Percentiles rank a stretch among this genome's conserved stretches.
Evolutionary conservation across 306 rosid species (phyloP).

Genomic region (Lathyrus aphaca): DNA sequence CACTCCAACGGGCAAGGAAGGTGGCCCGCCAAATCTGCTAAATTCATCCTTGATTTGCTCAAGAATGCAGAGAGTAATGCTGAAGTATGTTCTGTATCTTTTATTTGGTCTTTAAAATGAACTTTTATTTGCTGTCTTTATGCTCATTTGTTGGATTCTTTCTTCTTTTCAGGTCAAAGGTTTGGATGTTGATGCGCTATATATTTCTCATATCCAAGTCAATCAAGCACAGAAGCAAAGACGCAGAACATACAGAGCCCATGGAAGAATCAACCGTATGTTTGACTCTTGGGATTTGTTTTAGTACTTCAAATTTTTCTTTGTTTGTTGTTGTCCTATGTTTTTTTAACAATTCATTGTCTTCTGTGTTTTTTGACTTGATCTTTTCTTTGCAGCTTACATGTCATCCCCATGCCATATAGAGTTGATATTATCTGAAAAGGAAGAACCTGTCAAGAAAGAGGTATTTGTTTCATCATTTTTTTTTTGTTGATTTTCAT

Average conservation of each 20-base stretch:
- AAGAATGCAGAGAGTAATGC: slow-evolving; percentile 99
- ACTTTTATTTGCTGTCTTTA: neutral
- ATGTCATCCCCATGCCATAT: slow-evolving; percentile 98
- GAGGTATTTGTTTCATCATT: slow-evolving; percentile 59
- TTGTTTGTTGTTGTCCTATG: slow-evolving; percentile 6
- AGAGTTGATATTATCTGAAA: slow-evolving; percentile 78
- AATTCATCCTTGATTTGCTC: slow-evolving; percentile 75
- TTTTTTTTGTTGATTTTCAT: neutral
- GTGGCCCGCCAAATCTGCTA: slow-evolving; percentile 94
- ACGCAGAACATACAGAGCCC: slow-evolving; percentile 92
- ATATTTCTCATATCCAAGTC: slow-evolving; percentile 79
- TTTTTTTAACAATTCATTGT: too few species aligned
- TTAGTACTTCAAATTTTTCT: neutral
- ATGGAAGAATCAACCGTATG: slow-evolving; percentile 94
- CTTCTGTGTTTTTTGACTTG: neutral
- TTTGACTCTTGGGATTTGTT: neutral
- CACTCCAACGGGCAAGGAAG: slow-evolving; percentile 97
- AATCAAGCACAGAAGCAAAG: slow-evolving; percentile 94
- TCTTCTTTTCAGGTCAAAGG: slow-evolving; percentile 69
- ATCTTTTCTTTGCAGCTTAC: slow-evolving; percentile 57
- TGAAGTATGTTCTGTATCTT: slow-evolving; percentile 49
- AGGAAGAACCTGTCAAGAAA: slow-evolving; percentile 87
- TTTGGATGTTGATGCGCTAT: slow-evolving; percentile 79
- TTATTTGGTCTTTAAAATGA: neutral
- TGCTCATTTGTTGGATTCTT: neutral